Evolutionary conservation across 2,329 filamentous ascomycete genomes (phyloP), one percentile per base, ranked within the genome.

Genomic region (Verticillium isaacii): DNA sequence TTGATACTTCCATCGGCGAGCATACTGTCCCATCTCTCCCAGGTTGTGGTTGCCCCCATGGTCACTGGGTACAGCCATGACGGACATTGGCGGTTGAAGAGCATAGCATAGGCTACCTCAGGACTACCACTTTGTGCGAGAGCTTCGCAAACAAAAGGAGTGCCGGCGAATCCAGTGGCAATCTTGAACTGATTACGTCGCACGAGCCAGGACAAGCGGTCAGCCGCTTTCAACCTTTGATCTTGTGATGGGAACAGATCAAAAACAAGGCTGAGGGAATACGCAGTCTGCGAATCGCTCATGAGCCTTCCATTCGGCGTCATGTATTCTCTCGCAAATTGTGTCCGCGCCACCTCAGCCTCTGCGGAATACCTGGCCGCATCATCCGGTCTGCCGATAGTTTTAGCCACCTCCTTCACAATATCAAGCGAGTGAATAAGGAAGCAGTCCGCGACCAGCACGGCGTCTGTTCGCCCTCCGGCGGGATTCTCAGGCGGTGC

Each of bases 1-100:
- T 78, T 79, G 50, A 78, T 71, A 0, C 62, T 68, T 0, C 74
- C 75, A 56, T 78, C 70, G 0, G 74, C 71, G 7, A 75, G 61
- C 64, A 79, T 71, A 23, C 69, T 71, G 25, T 79, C 74, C 77
- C 76, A 79, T 5, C 77, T 71, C 65, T 79, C 77, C 77, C 75
- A 79, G 0, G 75, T 72, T 0, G 75, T 78, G 0, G 77, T 79
- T 0, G 72, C 74, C 4, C 72, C 74, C 73, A 78, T 77, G 0
- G 66, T 70, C 1, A 79, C 70, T 1, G 72, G 73, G 36, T 78
- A 78, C 1, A 71, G 67, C 77, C 76, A 78, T 0, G 69, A 74
- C 0, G 76, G 76, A 2, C 72, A 73, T 4, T 68, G 62, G 3
- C 70, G 69, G 14, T 76, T 66, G 2, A 75, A 64, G 0, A 79